Conservation (phyloP, 371 early-diverging fungal species). For the Lichtheimia ornata region DNA sequence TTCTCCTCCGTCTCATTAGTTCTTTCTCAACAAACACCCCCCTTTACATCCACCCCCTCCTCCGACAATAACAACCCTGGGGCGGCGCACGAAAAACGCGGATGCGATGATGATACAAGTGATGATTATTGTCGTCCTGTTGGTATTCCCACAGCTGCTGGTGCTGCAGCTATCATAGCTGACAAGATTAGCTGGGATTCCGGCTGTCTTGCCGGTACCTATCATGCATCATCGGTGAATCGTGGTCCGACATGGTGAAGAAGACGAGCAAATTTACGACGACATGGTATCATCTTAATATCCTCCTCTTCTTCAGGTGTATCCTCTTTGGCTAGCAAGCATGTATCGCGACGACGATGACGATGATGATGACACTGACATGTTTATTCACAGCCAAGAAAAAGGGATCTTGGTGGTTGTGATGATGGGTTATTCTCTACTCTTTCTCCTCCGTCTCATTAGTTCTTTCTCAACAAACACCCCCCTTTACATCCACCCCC, state of each 20-base stretch:
- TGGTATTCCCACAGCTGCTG: slow-evolving; percentile 25
- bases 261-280: slow-evolving; percentile 21
- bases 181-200: slow-evolving; percentile 35
- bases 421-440: too few species aligned
- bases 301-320: slow-evolving; percentile 3
- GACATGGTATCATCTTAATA: slow-evolving; percentile 4
- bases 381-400: slow-evolving; percentile 47
- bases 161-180: slow-evolving; percentile 2
- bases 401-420: slow-evolving; percentile 49
- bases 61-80: too few species aligned
- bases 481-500: too few species aligned
- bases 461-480: too few species aligned
- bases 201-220: slow-evolving; percentile 32
- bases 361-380: slow-evolving; percentile 37
- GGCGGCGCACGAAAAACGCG: too few species aligned
- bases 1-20: too few species aligned
- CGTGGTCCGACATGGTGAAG: slow-evolving; percentile 39
- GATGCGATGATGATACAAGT: slow-evolving; percentile 10
- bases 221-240: slow-evolving; percentile 10
- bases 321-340: slow-evolving; percentile 1
- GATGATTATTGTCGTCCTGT: slow-evolving; percentile 11
- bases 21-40: too few species aligned
- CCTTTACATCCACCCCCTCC: too few species aligned
- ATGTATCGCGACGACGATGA: slow-evolving; percentile 1
- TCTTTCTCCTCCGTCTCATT: background rate